phyloP scores from a whole-genome alignment of 305 asterid species.

The Fraxinus sp. region DNA sequence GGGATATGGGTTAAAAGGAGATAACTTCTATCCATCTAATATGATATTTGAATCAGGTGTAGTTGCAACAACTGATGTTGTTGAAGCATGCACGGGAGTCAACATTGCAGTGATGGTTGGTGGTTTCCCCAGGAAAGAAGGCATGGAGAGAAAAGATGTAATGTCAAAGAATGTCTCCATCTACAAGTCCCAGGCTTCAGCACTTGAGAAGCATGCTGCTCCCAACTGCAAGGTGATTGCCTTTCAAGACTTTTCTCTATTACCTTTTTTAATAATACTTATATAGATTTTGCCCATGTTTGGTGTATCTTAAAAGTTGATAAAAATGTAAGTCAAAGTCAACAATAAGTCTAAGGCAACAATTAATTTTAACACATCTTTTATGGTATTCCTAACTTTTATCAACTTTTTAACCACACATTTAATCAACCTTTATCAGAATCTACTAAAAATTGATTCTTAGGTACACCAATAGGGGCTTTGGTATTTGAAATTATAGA shows the following conservation, averaged over 20 bases:
- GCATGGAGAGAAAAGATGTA: conserved; percentile 97
- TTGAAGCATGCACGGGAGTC: conserved; percentile 87
- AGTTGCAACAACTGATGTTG: conserved; percentile 88
- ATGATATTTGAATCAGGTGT: conserved; percentile 51
- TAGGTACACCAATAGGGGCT: background rate
- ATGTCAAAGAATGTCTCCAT: conserved; percentile 95
- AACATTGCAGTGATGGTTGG: conserved; percentile 91
- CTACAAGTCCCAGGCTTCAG: conserved; percentile 96
- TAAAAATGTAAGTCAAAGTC: background rate
- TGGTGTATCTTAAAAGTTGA: background rate
- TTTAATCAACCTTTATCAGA: background rate
- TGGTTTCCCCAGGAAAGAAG: conserved; percentile 98
- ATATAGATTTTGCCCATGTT: background rate
- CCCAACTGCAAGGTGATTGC: conserved; percentile 81
- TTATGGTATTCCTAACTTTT: background rate
- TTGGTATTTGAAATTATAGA: background rate
- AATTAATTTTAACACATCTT: background rate
- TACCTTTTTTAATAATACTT: background rate
- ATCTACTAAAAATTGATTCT: background rate
- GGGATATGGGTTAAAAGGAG: background rate
- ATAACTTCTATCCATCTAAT: background rate
- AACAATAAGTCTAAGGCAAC: background rate
- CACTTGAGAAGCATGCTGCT: conserved; percentile 90
- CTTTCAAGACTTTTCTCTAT: background rate
- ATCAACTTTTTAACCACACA: background rate